phyloP scores from a whole-genome alignment of 2,329 filamentous ascomycete species.

The Neonectria hederae region DNA sequence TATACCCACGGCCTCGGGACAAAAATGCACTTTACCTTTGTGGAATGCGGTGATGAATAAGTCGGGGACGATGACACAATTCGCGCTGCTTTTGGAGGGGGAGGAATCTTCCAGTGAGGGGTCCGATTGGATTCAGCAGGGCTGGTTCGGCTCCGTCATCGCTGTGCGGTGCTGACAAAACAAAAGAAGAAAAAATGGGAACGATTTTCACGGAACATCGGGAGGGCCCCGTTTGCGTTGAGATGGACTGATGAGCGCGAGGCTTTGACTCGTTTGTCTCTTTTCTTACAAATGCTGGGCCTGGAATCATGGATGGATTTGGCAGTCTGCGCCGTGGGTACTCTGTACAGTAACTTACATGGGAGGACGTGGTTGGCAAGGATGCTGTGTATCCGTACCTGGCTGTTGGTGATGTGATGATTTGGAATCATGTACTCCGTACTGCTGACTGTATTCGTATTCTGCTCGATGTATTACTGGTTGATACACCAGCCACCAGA shows the following conservation, averaged over 20 bases:
- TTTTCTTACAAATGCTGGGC: background rate
- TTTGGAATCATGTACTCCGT: background rate
- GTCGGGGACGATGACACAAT: slow-evolving; percentile 38
- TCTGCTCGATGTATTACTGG: too few relatives aligned
- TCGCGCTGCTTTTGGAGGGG: slow-evolving; percentile 1
- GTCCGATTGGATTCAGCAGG: background rate
- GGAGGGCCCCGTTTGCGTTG: background rate
- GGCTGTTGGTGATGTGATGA: background rate
- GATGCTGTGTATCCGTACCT: background rate
- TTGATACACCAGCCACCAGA: background rate
- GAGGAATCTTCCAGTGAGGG: background rate
- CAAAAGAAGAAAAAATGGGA: background rate
- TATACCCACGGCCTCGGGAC: too few relatives aligned
- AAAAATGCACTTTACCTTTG: background rate
- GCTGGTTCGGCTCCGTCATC: background rate
- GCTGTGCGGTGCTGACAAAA: background rate
- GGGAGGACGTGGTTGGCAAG: background rate
- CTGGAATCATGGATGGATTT: background rate
- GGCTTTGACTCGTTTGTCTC: too few relatives aligned
- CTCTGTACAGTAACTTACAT: too few relatives aligned
- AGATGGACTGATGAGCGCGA: too few relatives aligned
- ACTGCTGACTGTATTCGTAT: too few relatives aligned
- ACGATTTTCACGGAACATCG: background rate
- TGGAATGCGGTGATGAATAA: slow-evolving; percentile 30
- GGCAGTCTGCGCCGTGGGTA: background rate